Percentiles rank a stretch among this genome's conserved stretches.
Conservation (phyloP, 1,284 basidiomycete species). For the Pseudozyma pruni region DNA sequence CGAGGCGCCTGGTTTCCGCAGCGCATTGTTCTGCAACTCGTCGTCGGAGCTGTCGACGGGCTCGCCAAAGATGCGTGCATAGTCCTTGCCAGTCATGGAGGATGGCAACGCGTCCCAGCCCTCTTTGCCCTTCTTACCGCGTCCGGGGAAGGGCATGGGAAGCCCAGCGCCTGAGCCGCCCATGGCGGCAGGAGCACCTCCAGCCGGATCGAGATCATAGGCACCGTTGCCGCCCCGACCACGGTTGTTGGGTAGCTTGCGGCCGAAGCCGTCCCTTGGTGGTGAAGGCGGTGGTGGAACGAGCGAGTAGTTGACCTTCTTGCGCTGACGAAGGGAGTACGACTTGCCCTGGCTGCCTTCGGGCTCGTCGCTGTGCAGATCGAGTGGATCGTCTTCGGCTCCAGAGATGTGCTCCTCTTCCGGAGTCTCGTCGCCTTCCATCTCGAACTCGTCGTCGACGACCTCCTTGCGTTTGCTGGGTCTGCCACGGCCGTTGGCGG, state of each 20-base stretch:
- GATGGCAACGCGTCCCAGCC: constrained; percentile 57
- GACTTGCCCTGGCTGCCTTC: constrained; percentile 51
- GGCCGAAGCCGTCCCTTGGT: constrained; percentile 60
- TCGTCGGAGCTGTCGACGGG: constrained; percentile 63
- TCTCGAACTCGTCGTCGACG: constrained; percentile 43
- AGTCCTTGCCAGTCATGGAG: constrained; percentile 64
- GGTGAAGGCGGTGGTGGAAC: constrained; percentile 58
- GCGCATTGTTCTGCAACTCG: constrained; percentile 51
- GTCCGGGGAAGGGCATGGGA: constrained; percentile 47
- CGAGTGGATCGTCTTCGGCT: constrained; percentile 47
- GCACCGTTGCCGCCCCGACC: constrained; percentile 27
- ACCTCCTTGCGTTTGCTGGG: constrained; percentile 15
- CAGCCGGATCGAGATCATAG: constrained; percentile 35
- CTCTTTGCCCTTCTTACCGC: constrained; percentile 56
- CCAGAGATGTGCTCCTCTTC: constrained; percentile 40
- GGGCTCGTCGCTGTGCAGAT: constrained; percentile 54
- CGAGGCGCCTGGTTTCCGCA: constrained; percentile 40
- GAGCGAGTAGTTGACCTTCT: constrained; percentile 65
- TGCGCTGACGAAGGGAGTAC: constrained; percentile 63
- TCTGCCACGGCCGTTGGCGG: constrained; percentile 28
- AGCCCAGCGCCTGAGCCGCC: constrained; percentile 22
- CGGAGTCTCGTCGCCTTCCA: constrained; percentile 40
- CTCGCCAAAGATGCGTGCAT: constrained; percentile 63
- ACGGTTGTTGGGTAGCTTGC: constrained; percentile 40
- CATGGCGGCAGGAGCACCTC: constrained; percentile 13